phyloP scores from a whole-genome alignment of 345 rosid species.

The Corchorus capsularis region DNA sequence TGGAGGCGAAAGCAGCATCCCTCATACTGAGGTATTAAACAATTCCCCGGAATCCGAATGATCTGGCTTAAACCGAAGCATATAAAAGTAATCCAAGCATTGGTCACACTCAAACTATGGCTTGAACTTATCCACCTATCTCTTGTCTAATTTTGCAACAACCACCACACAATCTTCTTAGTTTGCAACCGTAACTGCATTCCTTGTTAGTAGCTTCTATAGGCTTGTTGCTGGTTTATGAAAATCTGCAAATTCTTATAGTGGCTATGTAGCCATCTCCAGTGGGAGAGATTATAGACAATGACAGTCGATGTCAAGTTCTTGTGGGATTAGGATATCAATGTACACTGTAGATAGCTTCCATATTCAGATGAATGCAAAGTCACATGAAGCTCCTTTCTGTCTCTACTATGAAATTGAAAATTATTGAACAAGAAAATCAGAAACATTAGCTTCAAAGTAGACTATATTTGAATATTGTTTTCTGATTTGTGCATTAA shows the following conservation, averaged over 20 bases:
- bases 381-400: too few relatives aligned
- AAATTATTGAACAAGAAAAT: too few relatives aligned
- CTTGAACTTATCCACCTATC: not conserved
- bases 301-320: not conserved
- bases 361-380: not conserved
- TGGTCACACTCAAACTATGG: not conserved
- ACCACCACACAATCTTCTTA: not conserved
- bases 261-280: not conserved
- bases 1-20: conserved; percentile 15
- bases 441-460: too few relatives aligned
- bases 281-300: not conserved
- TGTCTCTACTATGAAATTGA: too few relatives aligned
- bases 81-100: not conserved
- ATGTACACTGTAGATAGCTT: not conserved
- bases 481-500: too few relatives aligned
- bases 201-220: not conserved
- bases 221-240: not conserved
- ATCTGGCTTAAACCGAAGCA: not conserved
- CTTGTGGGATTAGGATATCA: not conserved
- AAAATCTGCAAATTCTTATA: not conserved
- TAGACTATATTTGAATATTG: too few relatives aligned
- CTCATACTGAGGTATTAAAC: conserved; percentile 7
- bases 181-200: not conserved
- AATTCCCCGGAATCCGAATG: not conserved
- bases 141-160: not conserved